Evolutionary conservation across 306 rosid species (phyloP).

Genomic region (Glycyrrhiza uralensis): DNA sequence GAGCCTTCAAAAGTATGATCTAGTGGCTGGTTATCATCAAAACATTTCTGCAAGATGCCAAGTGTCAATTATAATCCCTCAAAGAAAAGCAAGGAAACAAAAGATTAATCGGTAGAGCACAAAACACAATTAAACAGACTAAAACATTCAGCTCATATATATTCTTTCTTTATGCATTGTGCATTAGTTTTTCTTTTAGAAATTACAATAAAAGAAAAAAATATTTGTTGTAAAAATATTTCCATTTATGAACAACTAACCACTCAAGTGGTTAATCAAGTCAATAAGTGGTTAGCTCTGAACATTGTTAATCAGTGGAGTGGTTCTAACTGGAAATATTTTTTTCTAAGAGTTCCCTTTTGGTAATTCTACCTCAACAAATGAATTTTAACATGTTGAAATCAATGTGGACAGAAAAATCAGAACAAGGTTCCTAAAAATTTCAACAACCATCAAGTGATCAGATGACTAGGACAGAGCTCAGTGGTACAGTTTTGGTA

Average conservation of each 20-base stretch:
- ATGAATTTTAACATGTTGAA: constrained; percentile 8
- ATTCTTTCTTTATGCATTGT: not conserved
- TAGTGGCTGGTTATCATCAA: constrained; percentile 42
- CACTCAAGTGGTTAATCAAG: not conserved
- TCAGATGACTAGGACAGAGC: not conserved
- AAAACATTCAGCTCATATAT: not conserved
- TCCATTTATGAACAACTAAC: not conserved
- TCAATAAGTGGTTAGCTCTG: not conserved
- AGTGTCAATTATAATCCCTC: constrained; percentile 16
- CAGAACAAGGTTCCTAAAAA: not conserved
- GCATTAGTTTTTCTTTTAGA: not conserved
- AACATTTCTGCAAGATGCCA: constrained; percentile 56
- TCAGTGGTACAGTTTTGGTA: not conserved
- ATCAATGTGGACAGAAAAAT: constrained; percentile 2
- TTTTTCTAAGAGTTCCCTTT: not conserved
- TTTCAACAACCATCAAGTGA: not conserved
- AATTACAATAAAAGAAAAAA: not conserved
- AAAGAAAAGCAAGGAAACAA: constrained; percentile 5
- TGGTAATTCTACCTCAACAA: not conserved
- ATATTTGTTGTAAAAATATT: not conserved
- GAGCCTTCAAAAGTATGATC: constrained; percentile 53
- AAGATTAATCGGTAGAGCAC: not conserved
- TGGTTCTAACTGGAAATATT: not conserved
- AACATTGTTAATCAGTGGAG: not conserved
- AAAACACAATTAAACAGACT: not conserved